phyloP scores from a whole-genome alignment of 352 stramenopile species.

The Phytophthora fragariae region DNA sequence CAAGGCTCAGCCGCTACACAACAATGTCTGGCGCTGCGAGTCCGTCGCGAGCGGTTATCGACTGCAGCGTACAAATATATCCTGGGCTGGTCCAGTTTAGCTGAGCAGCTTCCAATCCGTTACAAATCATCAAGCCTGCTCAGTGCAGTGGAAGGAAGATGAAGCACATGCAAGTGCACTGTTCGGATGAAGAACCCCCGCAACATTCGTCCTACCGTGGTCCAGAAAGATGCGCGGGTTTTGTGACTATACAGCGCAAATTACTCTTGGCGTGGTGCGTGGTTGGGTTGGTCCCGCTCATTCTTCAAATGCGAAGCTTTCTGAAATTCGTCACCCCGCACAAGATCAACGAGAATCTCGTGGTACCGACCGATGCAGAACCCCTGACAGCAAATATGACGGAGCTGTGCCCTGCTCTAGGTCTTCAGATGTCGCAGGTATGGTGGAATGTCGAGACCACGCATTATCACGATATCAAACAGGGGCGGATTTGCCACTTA shows the following conservation, averaged over 20 bases:
- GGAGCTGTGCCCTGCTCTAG: neutral
- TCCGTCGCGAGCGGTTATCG: neutral
- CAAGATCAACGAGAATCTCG: neutral
- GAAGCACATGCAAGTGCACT: neutral
- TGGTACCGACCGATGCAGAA: neutral
- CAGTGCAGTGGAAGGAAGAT: neutral
- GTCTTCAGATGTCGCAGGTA: neutral
- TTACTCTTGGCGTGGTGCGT: neutral
- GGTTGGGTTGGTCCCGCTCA: neutral
- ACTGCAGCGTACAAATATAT: neutral
- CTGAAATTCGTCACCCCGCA: neutral
- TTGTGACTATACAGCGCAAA: neutral
- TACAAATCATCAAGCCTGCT: neutral
- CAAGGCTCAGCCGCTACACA: neutral
- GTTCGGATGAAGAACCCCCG: neutral
- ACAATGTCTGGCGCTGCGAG: neutral
- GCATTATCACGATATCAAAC: neutral
- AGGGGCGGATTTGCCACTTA: neutral
- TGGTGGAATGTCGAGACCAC: slow-evolving; percentile 2
- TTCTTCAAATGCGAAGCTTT: neutral
- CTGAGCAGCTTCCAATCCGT: neutral
- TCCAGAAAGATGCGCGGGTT: neutral
- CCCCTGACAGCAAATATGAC: neutral
- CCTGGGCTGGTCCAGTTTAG: neutral
- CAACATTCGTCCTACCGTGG: neutral